Base-by-base conservation (phyloP, 495 filamentous ascomycete species). In the Penicillium paxilli region DNA sequence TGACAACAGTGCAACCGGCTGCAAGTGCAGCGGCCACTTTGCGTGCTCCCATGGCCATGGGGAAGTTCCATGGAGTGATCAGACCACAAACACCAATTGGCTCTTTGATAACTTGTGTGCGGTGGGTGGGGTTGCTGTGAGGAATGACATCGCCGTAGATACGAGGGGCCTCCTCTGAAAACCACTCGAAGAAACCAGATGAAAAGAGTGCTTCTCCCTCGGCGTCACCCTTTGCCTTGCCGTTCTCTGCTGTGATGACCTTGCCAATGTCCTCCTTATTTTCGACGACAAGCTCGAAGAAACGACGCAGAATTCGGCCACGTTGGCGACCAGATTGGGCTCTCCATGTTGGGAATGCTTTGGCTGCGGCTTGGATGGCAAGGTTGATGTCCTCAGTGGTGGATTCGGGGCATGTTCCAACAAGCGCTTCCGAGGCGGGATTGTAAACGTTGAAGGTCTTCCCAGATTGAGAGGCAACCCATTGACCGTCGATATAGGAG, bases 111-210 rank as follows among this genome's bases (percentile, higher is more conserved):
- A 67, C 66, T 0, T 65, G 38, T 12, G 60, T 58, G 4, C 59
- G 54, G 24, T 47, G 47, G 37, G 35, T 47, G 3, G 60, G 47
- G 26, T 57, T 65, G 35, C 57, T 58, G 10, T 63, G 73, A 19
- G 84, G 83, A 58, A 92, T 89, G 28, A 83, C 84, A 60, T 88
- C 85, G 37, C 89, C 88, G 61, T 90, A 90, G 26, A 76, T 68
- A 44, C 89, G 75, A 1, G 87, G 83, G 1, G 88, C 89, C 68
- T 91, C 87, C 59, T 91, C 89, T 41, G 79, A 79, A 66, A 91
- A 92, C 88, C 89, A 91, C 70, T 90, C 87, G 65, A 91, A 86
- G 78, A 91, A 92, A 64, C 78, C 82, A 30, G 89, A 87, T 1
- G 87, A 86, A 62, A 90, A 91, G 33, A 77, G 75, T 3, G 83